Evolutionary conservation across 352 stramenopile species (phyloP).

Genomic region (Pythium utonaiense): DNA sequence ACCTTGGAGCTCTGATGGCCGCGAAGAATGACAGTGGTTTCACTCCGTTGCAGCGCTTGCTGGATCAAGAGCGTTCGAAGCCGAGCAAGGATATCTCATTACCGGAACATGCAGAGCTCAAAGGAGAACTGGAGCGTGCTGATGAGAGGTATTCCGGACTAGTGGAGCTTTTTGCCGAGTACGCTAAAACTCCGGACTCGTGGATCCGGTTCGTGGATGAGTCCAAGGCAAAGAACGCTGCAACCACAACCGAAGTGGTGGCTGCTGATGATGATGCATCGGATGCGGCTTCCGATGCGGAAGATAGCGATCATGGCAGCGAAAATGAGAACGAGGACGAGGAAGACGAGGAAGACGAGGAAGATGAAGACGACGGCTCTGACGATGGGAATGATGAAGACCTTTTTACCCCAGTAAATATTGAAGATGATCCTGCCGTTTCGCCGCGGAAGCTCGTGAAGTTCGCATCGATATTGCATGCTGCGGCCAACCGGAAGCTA

Average conservation of each 20-base stretch:
- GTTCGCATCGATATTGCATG: constrained; percentile 48
- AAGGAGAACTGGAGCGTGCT: constrained; percentile 30
- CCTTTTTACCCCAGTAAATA: not conserved
- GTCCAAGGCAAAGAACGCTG: constrained; percentile 2
- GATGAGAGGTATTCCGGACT: constrained; percentile 44
- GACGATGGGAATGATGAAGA: not conserved
- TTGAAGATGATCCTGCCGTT: not conserved
- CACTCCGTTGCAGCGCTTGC: constrained; percentile 49
- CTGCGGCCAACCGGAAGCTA: constrained; percentile 43
- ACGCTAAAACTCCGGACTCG: constrained; percentile 31
- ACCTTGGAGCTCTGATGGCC: constrained; percentile 38
- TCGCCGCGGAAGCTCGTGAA: constrained; percentile 29
- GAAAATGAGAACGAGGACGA: constrained; percentile 10
- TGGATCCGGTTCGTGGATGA: constrained; percentile 38
- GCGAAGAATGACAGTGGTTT: constrained; percentile 40
- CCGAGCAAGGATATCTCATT: constrained; percentile 14
- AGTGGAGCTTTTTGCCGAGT: constrained; percentile 48
- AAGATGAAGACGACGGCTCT: not conserved
- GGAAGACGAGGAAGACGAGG: constrained; percentile 12
- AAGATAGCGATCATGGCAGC: constrained; percentile 2
- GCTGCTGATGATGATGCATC: not conserved
- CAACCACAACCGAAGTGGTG: not conserved
- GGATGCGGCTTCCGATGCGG: not conserved
- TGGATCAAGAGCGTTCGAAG: constrained; percentile 30
- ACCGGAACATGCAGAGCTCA: constrained; percentile 31